Conservation (phyloP, 2,329 filamentous ascomycete species). For the Colletotrichum sublineola region DNA sequence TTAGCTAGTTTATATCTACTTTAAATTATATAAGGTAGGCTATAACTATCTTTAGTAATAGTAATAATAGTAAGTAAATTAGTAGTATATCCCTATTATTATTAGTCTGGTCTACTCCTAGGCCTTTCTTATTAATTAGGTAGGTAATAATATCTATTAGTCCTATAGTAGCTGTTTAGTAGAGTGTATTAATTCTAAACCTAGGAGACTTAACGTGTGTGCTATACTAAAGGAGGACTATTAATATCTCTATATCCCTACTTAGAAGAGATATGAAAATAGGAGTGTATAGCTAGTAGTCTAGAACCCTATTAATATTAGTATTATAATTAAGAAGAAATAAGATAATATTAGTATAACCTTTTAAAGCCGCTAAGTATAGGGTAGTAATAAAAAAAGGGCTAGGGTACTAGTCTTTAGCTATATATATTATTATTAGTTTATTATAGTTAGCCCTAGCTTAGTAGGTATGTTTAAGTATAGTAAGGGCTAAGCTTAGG, state of each 20-base stretch:
- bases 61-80: background rate
- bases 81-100: background rate
- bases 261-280: conserved; percentile 5
- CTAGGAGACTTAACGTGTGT: background rate
- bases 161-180: background rate
- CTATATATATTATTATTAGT: no score
- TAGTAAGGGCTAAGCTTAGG: background rate
- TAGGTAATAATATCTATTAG: conserved; percentile 6
- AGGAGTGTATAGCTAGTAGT: background rate
- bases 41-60: background rate
- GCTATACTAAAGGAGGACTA: background rate
- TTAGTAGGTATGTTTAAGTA: no score
- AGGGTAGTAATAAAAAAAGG: no score
- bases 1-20: no score
- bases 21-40: background rate
- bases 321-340: background rate
- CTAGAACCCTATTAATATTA: background rate
- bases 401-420: no score
- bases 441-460: conserved; percentile 12
- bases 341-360: no score
- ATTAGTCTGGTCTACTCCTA: background rate
- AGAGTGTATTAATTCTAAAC: background rate
- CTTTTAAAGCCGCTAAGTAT: no score
- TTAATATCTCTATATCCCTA: background rate
- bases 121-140: conserved; percentile 4